Percentiles rank a stretch among this genome's conserved stretches.
Evolutionary conservation across 2,329 filamentous ascomycete species (phyloP).

Genomic region (Penicillium sp.): DNA sequence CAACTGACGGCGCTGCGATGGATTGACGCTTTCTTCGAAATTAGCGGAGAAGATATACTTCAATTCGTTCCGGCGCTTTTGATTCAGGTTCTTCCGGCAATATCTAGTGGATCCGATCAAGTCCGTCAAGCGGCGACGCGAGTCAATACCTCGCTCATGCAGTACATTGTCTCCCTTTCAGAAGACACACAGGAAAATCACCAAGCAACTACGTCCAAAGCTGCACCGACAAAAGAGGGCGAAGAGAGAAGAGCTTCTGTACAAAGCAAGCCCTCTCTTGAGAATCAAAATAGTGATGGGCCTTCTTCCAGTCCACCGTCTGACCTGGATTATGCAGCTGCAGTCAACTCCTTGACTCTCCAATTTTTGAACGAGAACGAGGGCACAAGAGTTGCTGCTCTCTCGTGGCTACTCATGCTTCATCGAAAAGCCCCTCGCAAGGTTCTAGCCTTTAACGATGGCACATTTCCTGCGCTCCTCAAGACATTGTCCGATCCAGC

Average conservation of each 20-base stretch:
- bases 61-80: constrained; percentile 90
- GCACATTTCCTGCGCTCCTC: constrained; percentile 89
- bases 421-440: constrained; percentile 92
- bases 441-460: constrained; percentile 91
- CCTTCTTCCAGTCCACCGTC: constrained; percentile 44
- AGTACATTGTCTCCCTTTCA: constrained; percentile 87
- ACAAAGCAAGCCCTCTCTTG: constrained; percentile 26
- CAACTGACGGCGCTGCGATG: constrained; percentile 86
- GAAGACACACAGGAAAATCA: constrained; percentile 57
- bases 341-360: constrained; percentile 86
- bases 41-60: constrained; percentile 93
- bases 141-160: constrained; percentile 87
- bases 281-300: constrained; percentile 37
- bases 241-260: constrained; percentile 42
- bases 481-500: constrained; percentile 95
- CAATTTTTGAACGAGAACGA: constrained; percentile 97
- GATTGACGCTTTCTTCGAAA: constrained; percentile 96
- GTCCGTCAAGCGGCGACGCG: constrained; percentile 83
- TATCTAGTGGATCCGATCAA: constrained; percentile 85
- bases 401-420: constrained; percentile 97
- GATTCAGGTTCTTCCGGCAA: constrained; percentile 85
- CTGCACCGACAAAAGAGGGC: constrained; percentile 37
- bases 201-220: constrained; percentile 26
- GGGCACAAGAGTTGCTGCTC: constrained; percentile 84
- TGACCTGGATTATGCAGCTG: constrained; percentile 92